phyloP scores from a whole-genome alignment of 768 basidiomycete species.

The Suillus tomentosus region DNA sequence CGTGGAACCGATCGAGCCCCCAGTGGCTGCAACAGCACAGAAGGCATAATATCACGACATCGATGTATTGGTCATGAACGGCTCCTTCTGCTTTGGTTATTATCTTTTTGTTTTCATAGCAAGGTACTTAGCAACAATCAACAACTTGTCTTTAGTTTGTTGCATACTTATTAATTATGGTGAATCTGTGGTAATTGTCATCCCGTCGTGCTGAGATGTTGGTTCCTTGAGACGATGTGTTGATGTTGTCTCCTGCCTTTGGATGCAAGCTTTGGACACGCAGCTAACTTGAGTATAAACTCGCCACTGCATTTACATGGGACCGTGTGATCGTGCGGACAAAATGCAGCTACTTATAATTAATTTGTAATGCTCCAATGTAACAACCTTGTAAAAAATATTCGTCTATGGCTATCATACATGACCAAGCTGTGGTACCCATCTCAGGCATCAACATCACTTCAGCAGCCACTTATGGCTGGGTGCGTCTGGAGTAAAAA shows the following conservation, averaged over 20 bases:
- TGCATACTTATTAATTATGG: not conserved
- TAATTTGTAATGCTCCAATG: not conserved
- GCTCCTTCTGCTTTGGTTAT: not conserved
- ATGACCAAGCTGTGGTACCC: not conserved
- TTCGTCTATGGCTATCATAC: not conserved
- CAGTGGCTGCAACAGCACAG: not conserved
- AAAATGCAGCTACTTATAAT: not conserved
- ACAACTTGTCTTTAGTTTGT: not conserved
- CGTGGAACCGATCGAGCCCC: slow-evolving; percentile 11
- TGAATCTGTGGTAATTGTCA: not conserved
- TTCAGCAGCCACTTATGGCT: not conserved
- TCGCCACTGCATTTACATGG: not conserved
- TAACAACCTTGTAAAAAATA: not conserved
- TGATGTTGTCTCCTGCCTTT: not conserved
- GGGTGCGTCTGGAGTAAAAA: not conserved
- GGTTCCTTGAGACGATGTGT: not conserved
- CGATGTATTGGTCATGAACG: not conserved
- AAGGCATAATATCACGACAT: not conserved
- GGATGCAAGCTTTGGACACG: not conserved
- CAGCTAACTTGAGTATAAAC: not conserved
- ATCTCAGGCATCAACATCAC: not conserved
- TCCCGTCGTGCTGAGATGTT: not conserved
- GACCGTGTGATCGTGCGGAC: not conserved
- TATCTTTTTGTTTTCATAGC: not conserved
- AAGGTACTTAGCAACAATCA: not conserved